phyloP scores from a whole-genome alignment of 192 early-diverging fungal genomes.

The Gryganskiella cystojenkinii region DNA sequence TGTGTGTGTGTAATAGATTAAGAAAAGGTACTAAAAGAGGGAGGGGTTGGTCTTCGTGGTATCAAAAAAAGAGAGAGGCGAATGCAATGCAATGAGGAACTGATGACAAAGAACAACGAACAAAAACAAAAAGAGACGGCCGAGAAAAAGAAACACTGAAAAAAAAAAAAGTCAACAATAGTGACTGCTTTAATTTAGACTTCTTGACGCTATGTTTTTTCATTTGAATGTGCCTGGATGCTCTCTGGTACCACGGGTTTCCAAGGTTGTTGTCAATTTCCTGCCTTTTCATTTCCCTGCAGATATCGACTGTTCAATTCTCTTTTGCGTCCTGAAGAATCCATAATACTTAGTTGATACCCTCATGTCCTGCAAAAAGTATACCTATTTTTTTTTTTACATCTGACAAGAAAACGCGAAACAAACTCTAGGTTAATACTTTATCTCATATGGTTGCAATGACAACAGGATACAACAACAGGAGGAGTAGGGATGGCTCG shows the following conservation, averaged over 20 bases:
- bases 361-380: too few relatives aligned
- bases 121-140: background rate
- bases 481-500: slow-evolving; percentile 1
- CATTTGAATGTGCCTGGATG: too few relatives aligned
- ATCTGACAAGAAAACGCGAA: too few relatives aligned
- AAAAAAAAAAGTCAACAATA: slow-evolving; percentile 11
- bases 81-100: background rate
- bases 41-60: background rate
- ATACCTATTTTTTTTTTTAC: too few relatives aligned
- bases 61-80: background rate
- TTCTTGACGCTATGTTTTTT: too few relatives aligned
- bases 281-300: too few relatives aligned
- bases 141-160: slow-evolving; percentile 12
- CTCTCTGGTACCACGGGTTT: too few relatives aligned
- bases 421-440: too few relatives aligned
- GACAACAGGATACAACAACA: background rate
- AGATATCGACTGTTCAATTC: too few relatives aligned
- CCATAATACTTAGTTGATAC: too few relatives aligned
- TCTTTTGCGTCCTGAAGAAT: too few relatives aligned
- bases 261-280: too few relatives aligned
- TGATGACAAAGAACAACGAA: background rate
- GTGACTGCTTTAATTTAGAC: slow-evolving; percentile 25
- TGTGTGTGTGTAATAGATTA: background rate
- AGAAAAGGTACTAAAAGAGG: background rate
- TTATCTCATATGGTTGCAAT: background rate